Base-by-base conservation (phyloP, 192 early-diverging fungal species). In the Phycomyces nitens region DNA sequence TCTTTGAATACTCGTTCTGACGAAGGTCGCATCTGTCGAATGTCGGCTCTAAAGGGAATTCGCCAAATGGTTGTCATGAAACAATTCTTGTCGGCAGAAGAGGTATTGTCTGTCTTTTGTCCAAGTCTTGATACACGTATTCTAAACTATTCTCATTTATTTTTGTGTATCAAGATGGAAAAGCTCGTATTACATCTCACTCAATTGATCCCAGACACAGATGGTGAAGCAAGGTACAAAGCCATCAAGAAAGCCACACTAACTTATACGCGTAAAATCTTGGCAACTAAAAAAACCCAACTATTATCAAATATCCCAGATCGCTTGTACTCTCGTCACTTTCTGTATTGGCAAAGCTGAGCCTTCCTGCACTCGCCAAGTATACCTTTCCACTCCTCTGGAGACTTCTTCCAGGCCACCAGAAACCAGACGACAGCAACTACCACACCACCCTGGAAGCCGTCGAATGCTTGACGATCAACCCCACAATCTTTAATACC, bases 1-100 rank as follows among this genome's bases (percentile, higher is more conserved):
- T 83, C 89, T 3, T 63, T 88, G 8, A 75, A 87, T 88, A 60
- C 84, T 88, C 65, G 84, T 80, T 57, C 82, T 81, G 6, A n/a
- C 20, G 27, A 68, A 93, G 59, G 77, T 85, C 51, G 77, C 87
- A 38, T 76, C 29, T 34, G 29, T 34, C 29, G 29, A 34, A 34
- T 34, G 29, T 34, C 79, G 27, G 83, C 86, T 8, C 64, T 93
- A 14, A 82, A 81, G 62, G 92, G 90, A 15, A 80, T 95, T 38
- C 78, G 82, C 21, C 78, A 80, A 15, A 79, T 91, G 75, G 77
- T 82, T n/a, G 63, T 88, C 9, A 75, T 91, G 63, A 80, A 78
- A 14, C 73, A 77, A 38, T 87, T 89, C 53, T 65, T 91, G 20
- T 71, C 68, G 15, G 68, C 75, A 8, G 75, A 87, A 38, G 89